Percentiles rank a stretch among this genome's conserved stretches.
Evolutionary conservation across 345 rosid genomes (phyloP).

Genomic region (Pugionium dolabratum): DNA sequence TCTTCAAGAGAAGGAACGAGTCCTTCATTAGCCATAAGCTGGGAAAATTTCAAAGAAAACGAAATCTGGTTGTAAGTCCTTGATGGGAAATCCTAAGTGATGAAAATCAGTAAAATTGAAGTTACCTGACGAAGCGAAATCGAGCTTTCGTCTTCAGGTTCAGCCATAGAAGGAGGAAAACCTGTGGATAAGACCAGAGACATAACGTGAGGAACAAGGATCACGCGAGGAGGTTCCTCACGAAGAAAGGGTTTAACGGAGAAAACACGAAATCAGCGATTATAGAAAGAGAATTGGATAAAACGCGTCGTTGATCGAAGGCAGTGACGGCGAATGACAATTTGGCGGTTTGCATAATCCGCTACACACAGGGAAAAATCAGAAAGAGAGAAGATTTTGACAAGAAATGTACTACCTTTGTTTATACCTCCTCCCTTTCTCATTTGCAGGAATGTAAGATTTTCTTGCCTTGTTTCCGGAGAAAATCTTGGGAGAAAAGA

Average conservation of each 20-base stretch:
- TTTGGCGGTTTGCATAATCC: conserved; percentile 26
- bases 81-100: not conserved
- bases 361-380: conserved; percentile 30
- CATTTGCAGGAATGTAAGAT: conserved; percentile 2
- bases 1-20: conserved; percentile 48
- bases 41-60: not conserved
- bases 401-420: conserved; percentile 13
- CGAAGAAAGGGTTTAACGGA: conserved; percentile 22
- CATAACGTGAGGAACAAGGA: conserved; percentile 28
- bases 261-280: conserved; percentile 2
- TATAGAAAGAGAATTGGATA: conserved; percentile 1
- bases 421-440: not conserved
- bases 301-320: conserved; percentile 20
- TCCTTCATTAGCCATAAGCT: conserved; percentile 53
- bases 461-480: conserved; percentile 21
- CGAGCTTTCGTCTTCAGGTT: conserved; percentile 49
- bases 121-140: conserved; percentile 53
- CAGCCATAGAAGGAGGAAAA: conserved; percentile 27
- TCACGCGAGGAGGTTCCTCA: not conserved
- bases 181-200: conserved; percentile 26
- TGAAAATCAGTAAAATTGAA: conserved; percentile 2
- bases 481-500: conserved; percentile 7
- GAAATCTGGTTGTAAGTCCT: not conserved
- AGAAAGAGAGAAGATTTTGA: not conserved
- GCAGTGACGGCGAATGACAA: conserved; percentile 2